Evolutionary conservation across 2,329 filamentous ascomycete genomes (phyloP), one percentile per base, ranked within the genome.

Genomic region (Talaromyces piceae): DNA sequence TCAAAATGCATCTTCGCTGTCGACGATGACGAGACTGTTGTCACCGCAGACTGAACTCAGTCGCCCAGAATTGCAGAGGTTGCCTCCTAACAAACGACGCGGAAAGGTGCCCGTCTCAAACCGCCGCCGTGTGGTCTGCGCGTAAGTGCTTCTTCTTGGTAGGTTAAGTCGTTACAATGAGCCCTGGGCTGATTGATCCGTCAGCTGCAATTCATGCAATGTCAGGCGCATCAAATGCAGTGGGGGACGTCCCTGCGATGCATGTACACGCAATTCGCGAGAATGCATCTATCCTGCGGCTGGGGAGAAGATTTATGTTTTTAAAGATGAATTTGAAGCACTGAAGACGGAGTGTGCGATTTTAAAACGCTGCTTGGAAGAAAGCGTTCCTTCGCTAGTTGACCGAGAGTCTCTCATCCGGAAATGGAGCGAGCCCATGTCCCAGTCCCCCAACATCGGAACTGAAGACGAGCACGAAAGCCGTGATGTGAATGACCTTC

Each of bases 161-260:
- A n/a, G n/a, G n/a, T n/a, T n/a, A n/a, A n/a, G n/a, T n/a, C n/a
- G n/a, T n/a, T n/a, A n/a, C n/a, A n/a, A n/a, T n/a, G n/a, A n/a
- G n/a, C n/a, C n/a, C n/a, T 18, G 4, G 31, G 18, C n/a, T 37
- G n/a, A 20, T 11, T 18, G 9, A 5, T 2, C 3, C 12, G 18
- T 22, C 26, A 78, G 76, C 52, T 78, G 76, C 67, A 78, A 79
- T 58, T 72, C 65, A 60, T 79, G 76, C 65, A 79, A 79, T 63
- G 60, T 77, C 43, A 72, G 75, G 41, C 71, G 76, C 52, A 73
- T 77, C 60, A 78, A 76, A 57, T 79, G 76, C 62, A 77, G 74
- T 11, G 76, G 76, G 43, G 69, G 75, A 3, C 62, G 59, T n/a
- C 76, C 76, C 0, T 79, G 76, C 58, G 59, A 61, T 37, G 73